phyloP scores from a whole-genome alignment of 2,329 filamentous ascomycete genomes.

The Cordyceps cateniannulata region DNA sequence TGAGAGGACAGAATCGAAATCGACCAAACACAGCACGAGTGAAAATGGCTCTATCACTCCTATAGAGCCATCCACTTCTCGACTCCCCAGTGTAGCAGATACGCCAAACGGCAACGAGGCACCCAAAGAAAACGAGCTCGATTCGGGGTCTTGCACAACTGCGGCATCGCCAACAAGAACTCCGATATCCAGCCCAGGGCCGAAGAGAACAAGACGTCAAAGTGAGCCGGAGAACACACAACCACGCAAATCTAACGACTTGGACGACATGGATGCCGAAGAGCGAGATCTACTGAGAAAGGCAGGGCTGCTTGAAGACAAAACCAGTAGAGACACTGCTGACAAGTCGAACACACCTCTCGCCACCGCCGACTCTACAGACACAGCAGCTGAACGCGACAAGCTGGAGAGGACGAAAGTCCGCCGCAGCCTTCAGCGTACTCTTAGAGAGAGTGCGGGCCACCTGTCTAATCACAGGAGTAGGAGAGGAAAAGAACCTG shows the following conservation, averaged over 20 bases:
- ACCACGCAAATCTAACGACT: constrained; percentile 18
- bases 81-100: constrained; percentile 14
- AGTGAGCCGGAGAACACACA: constrained; percentile 17
- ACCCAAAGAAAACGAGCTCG: background rate
- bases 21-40: constrained; percentile 19
- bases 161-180: constrained; percentile 17
- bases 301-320: constrained; percentile 53
- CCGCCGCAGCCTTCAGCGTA: constrained; percentile 81
- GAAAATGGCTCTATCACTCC: constrained; percentile 23
- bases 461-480: constrained; percentile 63
- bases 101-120: background rate
- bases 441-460: constrained; percentile 72
- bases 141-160: constrained; percentile 17
- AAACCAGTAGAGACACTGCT: constrained; percentile 22
- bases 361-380: constrained; percentile 25
- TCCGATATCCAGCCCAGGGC: constrained; percentile 18
- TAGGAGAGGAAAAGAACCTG: constrained; percentile 64
- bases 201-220: constrained; percentile 15
- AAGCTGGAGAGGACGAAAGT: constrained; percentile 60
- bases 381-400: constrained; percentile 35
- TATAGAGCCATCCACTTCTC: constrained; percentile 19
- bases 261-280: constrained; percentile 53
- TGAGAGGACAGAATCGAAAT: constrained; percentile 23
- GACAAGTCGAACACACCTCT: constrained; percentile 31
- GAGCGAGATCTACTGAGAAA: constrained; percentile 64